Percentiles rank a stretch among this genome's conserved stretches.
Conservation (phyloP, 2,329 filamentous ascomycete genomes). For the Verruconis gallopava region DNA sequence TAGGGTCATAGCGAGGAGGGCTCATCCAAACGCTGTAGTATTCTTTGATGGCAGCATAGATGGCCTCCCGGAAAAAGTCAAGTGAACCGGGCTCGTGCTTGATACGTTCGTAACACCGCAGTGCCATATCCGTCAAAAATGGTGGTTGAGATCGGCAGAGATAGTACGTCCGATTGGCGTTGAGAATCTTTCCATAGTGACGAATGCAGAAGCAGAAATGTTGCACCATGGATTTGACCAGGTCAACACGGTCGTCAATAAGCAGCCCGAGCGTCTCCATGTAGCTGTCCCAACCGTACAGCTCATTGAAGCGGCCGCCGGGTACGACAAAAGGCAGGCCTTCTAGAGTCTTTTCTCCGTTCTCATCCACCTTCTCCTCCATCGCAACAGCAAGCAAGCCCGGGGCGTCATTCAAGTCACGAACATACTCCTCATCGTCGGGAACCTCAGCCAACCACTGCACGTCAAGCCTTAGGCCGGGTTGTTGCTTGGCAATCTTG, state of each 20-base stretch:
- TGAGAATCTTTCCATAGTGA: conserved; percentile 96
- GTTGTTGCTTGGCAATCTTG: conserved; percentile 61
- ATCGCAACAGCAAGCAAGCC: conserved; percentile 84
- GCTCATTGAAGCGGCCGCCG: conserved; percentile 91
- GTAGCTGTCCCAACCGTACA: conserved; percentile 99
- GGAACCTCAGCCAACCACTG: conserved; percentile 56
- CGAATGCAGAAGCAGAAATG: conserved; percentile 98
- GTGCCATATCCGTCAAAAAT: conserved; percentile 93
- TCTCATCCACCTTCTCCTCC: conserved; percentile 55
- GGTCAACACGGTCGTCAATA: conserved; percentile 68
- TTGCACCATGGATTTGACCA: conserved; percentile 86
- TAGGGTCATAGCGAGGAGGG: conserved; percentile 58
- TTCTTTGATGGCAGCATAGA: conserved; percentile 90
- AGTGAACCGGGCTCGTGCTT: conserved; percentile 67
- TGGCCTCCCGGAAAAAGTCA: conserved; percentile 69
- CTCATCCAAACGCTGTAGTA: conserved; percentile 80
- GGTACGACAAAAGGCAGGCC: conserved; percentile 95
- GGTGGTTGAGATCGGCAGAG: conserved; percentile 87
- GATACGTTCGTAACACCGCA: conserved; percentile 87
- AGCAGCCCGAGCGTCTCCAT: conserved; percentile 91
- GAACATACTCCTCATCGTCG: conserved; percentile 70
- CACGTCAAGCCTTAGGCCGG: conserved; percentile 80
- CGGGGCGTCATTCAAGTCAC: conserved; percentile 73
- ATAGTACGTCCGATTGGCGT: conserved; percentile 94
- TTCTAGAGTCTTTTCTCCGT: conserved; percentile 55